These are phyloP conservation scores for Agroathelia rolfsii DNA, from an alignment of 1,284 basidiomycete species.

Conservation along the genomic window DNA sequence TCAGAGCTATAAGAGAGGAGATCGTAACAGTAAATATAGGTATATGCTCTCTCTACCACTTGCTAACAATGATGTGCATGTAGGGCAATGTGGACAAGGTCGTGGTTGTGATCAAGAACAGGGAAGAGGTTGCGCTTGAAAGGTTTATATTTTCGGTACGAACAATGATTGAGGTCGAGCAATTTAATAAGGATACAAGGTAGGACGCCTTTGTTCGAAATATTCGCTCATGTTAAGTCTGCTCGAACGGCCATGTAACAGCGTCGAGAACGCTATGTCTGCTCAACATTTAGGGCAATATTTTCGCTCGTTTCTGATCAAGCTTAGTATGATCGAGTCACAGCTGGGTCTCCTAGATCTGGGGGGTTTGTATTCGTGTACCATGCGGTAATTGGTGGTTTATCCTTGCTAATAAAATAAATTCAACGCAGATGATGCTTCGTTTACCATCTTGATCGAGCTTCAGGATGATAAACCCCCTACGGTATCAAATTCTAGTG, in stretches of 20 bases:
- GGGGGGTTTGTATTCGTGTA: slow-evolving; percentile 24
- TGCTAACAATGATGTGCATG: background rate
- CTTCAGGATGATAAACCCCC: slow-evolving; percentile 63
- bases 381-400: slow-evolving; percentile 1
- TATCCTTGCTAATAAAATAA: too few relatives aligned
- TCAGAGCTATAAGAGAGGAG: slow-evolving; percentile 70
- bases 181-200: slow-evolving; percentile 56
- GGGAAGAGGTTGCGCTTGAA: slow-evolving; percentile 65
- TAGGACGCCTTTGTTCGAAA: slow-evolving; percentile 15
- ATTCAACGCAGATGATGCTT: slow-evolving; percentile 51
- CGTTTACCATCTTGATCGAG: slow-evolving; percentile 79
- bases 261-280: slow-evolving; percentile 63
- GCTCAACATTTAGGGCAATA: slow-evolving; percentile 59
- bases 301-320: slow-evolving; percentile 79
- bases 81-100: slow-evolving; percentile 70
- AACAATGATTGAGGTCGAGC: slow-evolving; percentile 60
- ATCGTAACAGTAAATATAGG: slow-evolving; percentile 47
- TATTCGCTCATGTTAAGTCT: background rate
- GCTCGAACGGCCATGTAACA: slow-evolving; percentile 17
- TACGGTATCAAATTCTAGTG: slow-evolving; percentile 39
- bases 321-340: slow-evolving; percentile 73
- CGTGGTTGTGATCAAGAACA: slow-evolving; percentile 71
- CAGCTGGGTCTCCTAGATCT: slow-evolving; percentile 55
- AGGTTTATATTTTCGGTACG: slow-evolving; percentile 75
- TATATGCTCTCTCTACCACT: too few relatives aligned